Evolutionary conservation across 1,284 basidiomycete genomes (phyloP).

Genomic region (Ustilago crameri): DNA sequence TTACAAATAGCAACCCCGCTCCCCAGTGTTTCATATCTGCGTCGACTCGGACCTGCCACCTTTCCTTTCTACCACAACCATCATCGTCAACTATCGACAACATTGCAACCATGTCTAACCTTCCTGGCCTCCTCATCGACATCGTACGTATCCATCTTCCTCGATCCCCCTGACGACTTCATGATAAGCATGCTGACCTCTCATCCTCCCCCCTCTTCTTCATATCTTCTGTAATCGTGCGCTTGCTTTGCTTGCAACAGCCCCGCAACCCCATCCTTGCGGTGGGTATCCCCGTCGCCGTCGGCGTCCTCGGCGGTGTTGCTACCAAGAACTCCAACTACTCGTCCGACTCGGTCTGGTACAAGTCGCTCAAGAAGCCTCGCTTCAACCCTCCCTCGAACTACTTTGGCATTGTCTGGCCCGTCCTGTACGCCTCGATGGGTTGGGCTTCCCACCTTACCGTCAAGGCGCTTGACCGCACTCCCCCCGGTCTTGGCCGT

Average conservation of each 20-base stretch:
- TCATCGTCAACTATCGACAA: background rate
- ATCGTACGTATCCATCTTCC: conserved; percentile 26
- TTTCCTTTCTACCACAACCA: conserved; percentile 17
- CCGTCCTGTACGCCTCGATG: conserved; percentile 73
- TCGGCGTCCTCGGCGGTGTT: conserved; percentile 52
- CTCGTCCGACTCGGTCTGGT: conserved; percentile 52
- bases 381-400: conserved; percentile 49
- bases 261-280: conserved; percentile 62
- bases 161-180: too few relatives aligned
- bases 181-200: too few relatives aligned
- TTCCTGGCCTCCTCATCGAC: conserved; percentile 54
- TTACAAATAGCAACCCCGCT: conserved; percentile 1
- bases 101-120: conserved; percentile 45
- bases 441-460: conserved; percentile 78
- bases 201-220: background rate
- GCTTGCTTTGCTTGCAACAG: conserved; percentile 12
- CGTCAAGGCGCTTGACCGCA: conserved; percentile 62
- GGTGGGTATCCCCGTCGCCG: conserved; percentile 58
- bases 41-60: background rate
- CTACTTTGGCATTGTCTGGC: conserved; percentile 71
- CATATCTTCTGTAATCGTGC: too few relatives aligned
- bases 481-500: conserved; percentile 60
- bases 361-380: conserved; percentile 60
- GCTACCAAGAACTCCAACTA: conserved; percentile 55
- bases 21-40: background rate